Percentiles rank a stretch among this genome's conserved stretches.
phyloP scores from a whole-genome alignment of 495 filamentous ascomycete genomes.

The Penicillium salamii region DNA sequence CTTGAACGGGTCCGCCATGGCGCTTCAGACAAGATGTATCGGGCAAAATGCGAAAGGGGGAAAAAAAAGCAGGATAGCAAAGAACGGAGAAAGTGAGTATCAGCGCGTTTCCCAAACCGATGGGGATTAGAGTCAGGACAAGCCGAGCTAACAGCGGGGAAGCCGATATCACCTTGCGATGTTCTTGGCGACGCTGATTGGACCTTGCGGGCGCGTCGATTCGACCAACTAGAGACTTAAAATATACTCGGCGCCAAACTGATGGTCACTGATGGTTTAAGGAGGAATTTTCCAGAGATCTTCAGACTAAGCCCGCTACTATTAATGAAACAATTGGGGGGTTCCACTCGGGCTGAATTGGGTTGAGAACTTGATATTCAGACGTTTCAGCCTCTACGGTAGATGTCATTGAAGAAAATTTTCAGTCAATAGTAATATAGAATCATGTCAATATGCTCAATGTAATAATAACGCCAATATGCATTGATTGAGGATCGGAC shows the following conservation, averaged over 20 bases:
- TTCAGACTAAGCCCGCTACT: slow-evolving; percentile 6
- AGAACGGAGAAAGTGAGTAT: slow-evolving; percentile 5
- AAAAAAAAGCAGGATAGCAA: slow-evolving; percentile 4
- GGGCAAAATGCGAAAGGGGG: slow-evolving; percentile 3
- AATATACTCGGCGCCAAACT: slow-evolving; percentile 22
- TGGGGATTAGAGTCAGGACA: slow-evolving; percentile 15
- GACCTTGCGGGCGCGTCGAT: slow-evolving; percentile 28
- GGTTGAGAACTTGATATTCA: slow-evolving; percentile 6
- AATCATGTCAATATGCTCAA: not conserved
- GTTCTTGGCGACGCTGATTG: slow-evolving; percentile 33
- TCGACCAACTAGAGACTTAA: slow-evolving; percentile 19
- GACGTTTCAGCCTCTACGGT: not conserved
- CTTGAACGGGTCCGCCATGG: slow-evolving; percentile 84
- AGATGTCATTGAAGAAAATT: too few relatives aligned
- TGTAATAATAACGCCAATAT: not conserved
- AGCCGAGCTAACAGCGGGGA: slow-evolving; percentile 30
- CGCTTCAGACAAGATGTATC: slow-evolving; percentile 16
- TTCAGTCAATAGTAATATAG: too few relatives aligned
- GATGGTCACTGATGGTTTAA: not conserved
- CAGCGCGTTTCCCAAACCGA: slow-evolving; percentile 10
- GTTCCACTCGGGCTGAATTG: slow-evolving; percentile 20
- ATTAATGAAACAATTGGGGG: slow-evolving; percentile 26
- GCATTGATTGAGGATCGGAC: slow-evolving; percentile 8
- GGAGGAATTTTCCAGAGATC: not conserved
- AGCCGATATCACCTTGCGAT: slow-evolving; percentile 32